These are phyloP conservation scores for Emericellopsis cladophorae DNA, from an alignment of 2,329 filamentous ascomycete genomes.

Conservation along the genomic window DNA sequence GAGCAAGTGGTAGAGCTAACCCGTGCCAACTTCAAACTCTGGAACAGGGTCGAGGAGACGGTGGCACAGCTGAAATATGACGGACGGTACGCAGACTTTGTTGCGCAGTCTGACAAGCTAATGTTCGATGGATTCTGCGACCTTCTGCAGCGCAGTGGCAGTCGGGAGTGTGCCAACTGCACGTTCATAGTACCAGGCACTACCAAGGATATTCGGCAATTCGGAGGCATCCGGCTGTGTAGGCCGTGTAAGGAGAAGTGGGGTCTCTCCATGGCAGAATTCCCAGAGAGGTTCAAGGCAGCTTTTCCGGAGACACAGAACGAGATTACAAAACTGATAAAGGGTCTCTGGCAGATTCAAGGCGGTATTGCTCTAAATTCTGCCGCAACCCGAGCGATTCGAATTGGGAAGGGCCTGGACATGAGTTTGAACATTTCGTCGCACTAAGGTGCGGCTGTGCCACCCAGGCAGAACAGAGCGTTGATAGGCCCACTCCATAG, in stretches of 20 bases:
- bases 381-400: too few species aligned
- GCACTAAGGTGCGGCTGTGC: too few species aligned
- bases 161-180: constrained; percentile 4
- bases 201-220: constrained; percentile 2
- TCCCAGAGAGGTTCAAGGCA: not conserved
- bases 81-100: constrained; percentile 5
- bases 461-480: too few species aligned
- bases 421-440: too few species aligned
- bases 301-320: not conserved
- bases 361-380: too few species aligned
- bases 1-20: constrained; percentile 9
- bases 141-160: constrained; percentile 4
- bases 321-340: not conserved
- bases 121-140: constrained; percentile 7
- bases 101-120: constrained; percentile 4
- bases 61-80: not conserved
- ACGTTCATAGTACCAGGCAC: constrained; percentile 4
- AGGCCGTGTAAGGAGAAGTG: not conserved
- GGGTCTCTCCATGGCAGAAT: not conserved
- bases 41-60: constrained; percentile 13
- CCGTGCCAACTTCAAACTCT: constrained; percentile 15
- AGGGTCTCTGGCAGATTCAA: not conserved
- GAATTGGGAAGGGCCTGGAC: too few species aligned
- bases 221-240: constrained; percentile 8
- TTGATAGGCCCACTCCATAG: too few species aligned